phyloP scores from a whole-genome alignment of 2,329 filamentous ascomycete genomes.

The Phyllosticta citriasiana region DNA sequence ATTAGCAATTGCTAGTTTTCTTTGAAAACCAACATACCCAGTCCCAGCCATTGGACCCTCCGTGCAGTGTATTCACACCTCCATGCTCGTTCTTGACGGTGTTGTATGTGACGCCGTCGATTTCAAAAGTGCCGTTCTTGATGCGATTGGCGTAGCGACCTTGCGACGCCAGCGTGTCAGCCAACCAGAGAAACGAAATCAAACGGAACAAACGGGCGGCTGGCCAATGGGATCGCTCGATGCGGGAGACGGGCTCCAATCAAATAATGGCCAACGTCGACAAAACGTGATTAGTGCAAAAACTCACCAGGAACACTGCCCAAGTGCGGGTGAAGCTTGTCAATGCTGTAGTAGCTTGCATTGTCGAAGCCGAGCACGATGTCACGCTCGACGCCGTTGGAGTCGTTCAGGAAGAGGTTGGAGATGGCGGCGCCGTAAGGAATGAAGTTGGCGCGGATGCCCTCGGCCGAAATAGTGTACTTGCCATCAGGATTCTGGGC shows the following conservation, averaged over 20 bases:
- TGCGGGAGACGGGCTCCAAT: background rate
- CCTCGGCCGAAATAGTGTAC: slow-evolving; percentile 60
- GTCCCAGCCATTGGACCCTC: slow-evolving; percentile 64
- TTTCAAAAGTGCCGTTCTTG: slow-evolving; percentile 62
- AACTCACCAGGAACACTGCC: slow-evolving; percentile 55
- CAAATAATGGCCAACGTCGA: no score
- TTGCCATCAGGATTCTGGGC: slow-evolving; percentile 39
- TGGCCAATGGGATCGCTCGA: background rate
- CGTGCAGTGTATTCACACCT: slow-evolving; percentile 53
- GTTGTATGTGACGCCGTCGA: slow-evolving; percentile 53
- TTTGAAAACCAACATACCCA: slow-evolving; percentile 28
- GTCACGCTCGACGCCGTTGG: slow-evolving; percentile 57
- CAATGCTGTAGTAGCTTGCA: slow-evolving; percentile 56
- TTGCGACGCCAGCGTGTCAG: slow-evolving; percentile 5
- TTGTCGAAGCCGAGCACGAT: slow-evolving; percentile 69
- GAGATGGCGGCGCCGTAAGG: slow-evolving; percentile 65
- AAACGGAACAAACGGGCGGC: background rate
- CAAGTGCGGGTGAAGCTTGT: slow-evolving; percentile 59
- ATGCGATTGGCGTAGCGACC: slow-evolving; percentile 70
- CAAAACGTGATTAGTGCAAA: background rate
- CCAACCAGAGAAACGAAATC: background rate
- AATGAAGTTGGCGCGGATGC: slow-evolving; percentile 60
- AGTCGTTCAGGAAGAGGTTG: slow-evolving; percentile 61
- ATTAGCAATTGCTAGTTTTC: slow-evolving; percentile 5
- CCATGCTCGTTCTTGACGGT: slow-evolving; percentile 51